phyloP scores from a whole-genome alignment of 768 basidiomycete species.

The Termitomyces sp. region DNA sequence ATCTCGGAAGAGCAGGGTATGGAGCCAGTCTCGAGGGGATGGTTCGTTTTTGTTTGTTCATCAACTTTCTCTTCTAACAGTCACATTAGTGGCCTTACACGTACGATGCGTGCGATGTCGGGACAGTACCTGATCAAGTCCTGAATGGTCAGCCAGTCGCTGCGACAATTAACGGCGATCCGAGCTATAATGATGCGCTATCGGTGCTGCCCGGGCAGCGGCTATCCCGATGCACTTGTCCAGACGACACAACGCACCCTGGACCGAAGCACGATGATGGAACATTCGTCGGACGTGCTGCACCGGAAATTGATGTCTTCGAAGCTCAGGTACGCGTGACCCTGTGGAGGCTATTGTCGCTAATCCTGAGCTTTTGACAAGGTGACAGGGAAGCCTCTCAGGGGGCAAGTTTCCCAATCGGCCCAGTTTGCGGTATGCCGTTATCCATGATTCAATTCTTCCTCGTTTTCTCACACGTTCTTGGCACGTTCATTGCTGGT shows the following conservation, averaged over 20 bases:
- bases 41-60: conserved; percentile 31
- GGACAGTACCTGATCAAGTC: conserved; percentile 74
- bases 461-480: conserved; percentile 2
- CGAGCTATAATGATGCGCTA: conserved; percentile 31
- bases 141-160: conserved; percentile 56
- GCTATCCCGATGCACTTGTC: conserved; percentile 78
- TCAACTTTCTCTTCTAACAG: neutral
- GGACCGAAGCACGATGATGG: conserved; percentile 70
- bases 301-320: conserved; percentile 86
- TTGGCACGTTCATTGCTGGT: neutral
- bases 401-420: conserved; percentile 73
- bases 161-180: conserved; percentile 53
- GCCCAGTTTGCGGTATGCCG: conserved; percentile 67
- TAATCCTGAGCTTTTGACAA: conserved; percentile 15
- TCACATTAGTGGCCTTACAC: conserved; percentile 65
- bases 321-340: conserved; percentile 57
- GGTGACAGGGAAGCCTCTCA: conserved; percentile 39
- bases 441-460: conserved; percentile 1
- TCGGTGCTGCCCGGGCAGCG: conserved; percentile 75
- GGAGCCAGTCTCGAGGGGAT: conserved; percentile 80
- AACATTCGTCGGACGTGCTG: conserved; percentile 67
- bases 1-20: conserved; percentile 70
- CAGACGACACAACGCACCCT: conserved; percentile 64
- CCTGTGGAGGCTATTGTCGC: conserved; percentile 6
- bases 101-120: conserved; percentile 77